Conservation (phyloP, 495 filamentous ascomycete species). For the Symbiotaphrina buchneri region DNA sequence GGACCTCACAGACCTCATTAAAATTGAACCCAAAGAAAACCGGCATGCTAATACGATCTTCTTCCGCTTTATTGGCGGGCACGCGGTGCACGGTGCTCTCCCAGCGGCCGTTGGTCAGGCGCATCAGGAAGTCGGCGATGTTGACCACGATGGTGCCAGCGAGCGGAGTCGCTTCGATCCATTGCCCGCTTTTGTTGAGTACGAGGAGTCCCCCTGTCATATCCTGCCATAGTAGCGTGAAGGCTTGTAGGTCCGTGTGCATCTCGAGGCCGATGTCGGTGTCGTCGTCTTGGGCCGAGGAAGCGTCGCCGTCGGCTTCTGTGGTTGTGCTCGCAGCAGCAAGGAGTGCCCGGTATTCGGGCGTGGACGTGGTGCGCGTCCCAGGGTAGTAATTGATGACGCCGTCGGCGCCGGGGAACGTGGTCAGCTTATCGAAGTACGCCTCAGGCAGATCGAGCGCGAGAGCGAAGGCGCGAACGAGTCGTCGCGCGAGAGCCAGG, state of each 20-base stretch:
- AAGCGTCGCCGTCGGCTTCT: slow-evolving; percentile 8
- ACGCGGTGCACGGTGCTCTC: slow-evolving; percentile 37
- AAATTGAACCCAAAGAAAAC: slow-evolving; percentile 32
- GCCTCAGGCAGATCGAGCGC: slow-evolving; percentile 22
- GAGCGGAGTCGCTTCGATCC: slow-evolving; percentile 30
- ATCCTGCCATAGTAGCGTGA: slow-evolving; percentile 35
- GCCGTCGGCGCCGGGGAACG: slow-evolving; percentile 24
- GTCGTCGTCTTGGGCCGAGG: slow-evolving; percentile 8
- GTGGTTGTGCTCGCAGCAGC: slow-evolving; percentile 12
- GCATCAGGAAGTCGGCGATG: slow-evolving; percentile 40
- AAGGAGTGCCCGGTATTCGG: no score
- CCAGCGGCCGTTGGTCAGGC: slow-evolving; percentile 35
- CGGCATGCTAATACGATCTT: slow-evolving; percentile 31
- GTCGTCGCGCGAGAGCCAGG: slow-evolving; percentile 20
- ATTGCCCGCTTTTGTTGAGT: slow-evolving; percentile 23
- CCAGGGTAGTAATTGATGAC: slow-evolving; percentile 27
- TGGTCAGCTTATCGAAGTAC: slow-evolving; percentile 26
- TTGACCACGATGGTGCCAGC: slow-evolving; percentile 39
- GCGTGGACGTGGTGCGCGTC: no score
- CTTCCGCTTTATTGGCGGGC: slow-evolving; percentile 20
- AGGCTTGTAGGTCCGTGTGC: slow-evolving; percentile 33
- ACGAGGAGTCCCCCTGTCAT: slow-evolving; percentile 28
- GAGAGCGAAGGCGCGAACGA: slow-evolving; percentile 25
- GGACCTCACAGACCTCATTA: slow-evolving; percentile 21
- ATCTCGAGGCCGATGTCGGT: slow-evolving; percentile 25